Percentiles rank a stretch among this genome's conserved stretches.
Evolutionary conservation across 2,329 filamentous ascomycete species (phyloP).

Genomic region (Aspergillus spinulosporus): DNA sequence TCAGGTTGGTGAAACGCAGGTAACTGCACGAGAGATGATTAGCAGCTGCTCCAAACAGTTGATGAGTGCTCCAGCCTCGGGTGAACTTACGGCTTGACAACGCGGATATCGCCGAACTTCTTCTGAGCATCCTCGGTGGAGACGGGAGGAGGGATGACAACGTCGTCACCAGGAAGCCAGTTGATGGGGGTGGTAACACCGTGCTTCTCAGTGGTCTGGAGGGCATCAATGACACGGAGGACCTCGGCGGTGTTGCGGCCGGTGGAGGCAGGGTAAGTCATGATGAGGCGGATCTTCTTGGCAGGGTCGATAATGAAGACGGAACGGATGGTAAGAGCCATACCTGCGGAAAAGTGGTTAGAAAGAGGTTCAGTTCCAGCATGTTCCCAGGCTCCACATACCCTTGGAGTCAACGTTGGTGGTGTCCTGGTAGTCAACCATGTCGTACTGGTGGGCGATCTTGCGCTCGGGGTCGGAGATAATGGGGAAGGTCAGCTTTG

Average conservation of each 20-base stretch:
- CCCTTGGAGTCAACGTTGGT: slow-evolving; percentile 78
- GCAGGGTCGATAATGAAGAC: slow-evolving; percentile 94
- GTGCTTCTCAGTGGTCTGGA: slow-evolving; percentile 86
- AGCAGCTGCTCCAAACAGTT: neutral
- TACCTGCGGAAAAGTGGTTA: slow-evolving; percentile 36
- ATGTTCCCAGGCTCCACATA: slow-evolving; percentile 1
- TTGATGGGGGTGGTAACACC: slow-evolving; percentile 86
- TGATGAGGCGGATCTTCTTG: slow-evolving; percentile 91
- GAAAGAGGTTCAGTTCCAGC: neutral
- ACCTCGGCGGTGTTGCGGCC: slow-evolving; percentile 82
- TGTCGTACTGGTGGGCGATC: slow-evolving; percentile 76
- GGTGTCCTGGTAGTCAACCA: slow-evolving; percentile 81
- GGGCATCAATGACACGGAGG: slow-evolving; percentile 74
- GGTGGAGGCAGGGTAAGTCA: slow-evolving; percentile 89
- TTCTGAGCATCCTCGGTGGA: slow-evolving; percentile 82
- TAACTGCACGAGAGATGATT: slow-evolving; percentile 27
- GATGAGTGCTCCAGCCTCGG: neutral
- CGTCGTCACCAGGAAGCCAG: slow-evolving; percentile 86
- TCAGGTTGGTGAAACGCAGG: slow-evolving; percentile 39
- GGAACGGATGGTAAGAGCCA: slow-evolving; percentile 90
- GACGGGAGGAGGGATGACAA: slow-evolving; percentile 84
- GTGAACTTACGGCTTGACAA: slow-evolving; percentile 57
- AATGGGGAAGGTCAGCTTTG: slow-evolving; percentile 73
- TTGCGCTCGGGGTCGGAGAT: slow-evolving; percentile 79
- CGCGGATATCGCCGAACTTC: slow-evolving; percentile 74